These are phyloP conservation scores for Blastobotrys buckinghamii DNA, from an alignment of 1,139 yeast species.

Conservation along the genomic window DNA sequence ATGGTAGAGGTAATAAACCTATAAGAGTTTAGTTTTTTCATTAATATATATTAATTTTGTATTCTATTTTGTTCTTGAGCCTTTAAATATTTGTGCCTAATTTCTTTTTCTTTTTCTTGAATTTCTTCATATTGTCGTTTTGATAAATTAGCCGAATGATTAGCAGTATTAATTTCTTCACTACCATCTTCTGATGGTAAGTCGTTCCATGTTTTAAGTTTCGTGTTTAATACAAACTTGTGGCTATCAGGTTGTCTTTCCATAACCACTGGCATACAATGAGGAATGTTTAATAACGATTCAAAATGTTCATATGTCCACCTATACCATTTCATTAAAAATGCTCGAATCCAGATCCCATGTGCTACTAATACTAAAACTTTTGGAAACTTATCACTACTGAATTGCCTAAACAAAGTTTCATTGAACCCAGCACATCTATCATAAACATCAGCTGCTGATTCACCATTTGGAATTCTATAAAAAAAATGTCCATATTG, in stretches of 20 bases:
- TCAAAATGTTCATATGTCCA: slow-evolving; percentile 92
- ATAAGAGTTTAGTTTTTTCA: neutral
- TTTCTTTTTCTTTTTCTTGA: slow-evolving; percentile 14
- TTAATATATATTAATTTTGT: neutral
- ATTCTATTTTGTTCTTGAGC: slow-evolving; percentile 5
- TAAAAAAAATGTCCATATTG: slow-evolving; percentile 89
- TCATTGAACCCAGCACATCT: slow-evolving; percentile 87
- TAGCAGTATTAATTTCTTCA: slow-evolving; percentile 7
- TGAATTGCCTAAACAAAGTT: slow-evolving; percentile 74
- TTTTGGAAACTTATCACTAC: slow-evolving; percentile 57
- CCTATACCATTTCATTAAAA: slow-evolving; percentile 84
- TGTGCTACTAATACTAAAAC: slow-evolving; percentile 82
- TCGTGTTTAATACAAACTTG: slow-evolving; percentile 29
- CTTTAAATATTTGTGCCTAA: slow-evolving; percentile 11
- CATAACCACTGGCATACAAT: slow-evolving; percentile 78
- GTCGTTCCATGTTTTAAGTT: slow-evolving; percentile 34
- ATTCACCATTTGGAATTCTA: slow-evolving; percentile 87
- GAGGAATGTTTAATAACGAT: slow-evolving; percentile 71
- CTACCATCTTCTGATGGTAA: slow-evolving; percentile 12
- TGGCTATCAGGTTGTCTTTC: slow-evolving; percentile 42
- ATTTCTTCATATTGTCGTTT: slow-evolving; percentile 10
- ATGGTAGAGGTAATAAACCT: slow-evolving; percentile 83
- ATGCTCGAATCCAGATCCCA: slow-evolving; percentile 91
- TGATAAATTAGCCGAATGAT: slow-evolving; percentile 4
- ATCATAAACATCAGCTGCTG: slow-evolving; percentile 93